These are phyloP conservation scores for Tetrapisispora iriomotensis DNA, from an alignment of 805 yeast species.

Conservation along the genomic window DNA sequence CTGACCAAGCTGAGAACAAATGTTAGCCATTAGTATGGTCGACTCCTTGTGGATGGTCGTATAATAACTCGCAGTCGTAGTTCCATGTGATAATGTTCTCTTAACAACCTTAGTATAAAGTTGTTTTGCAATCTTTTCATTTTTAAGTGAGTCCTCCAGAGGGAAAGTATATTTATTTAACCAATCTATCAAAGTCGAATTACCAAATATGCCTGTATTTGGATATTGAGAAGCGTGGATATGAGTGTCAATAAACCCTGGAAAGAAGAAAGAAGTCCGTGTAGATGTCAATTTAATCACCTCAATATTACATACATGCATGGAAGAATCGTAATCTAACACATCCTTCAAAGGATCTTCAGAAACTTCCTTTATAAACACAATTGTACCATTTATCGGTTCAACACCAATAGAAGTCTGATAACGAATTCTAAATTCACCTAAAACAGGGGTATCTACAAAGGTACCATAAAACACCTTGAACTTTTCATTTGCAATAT, in stretches of 20 bases:
- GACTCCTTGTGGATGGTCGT: slow-evolving; percentile 79
- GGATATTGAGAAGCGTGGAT: slow-evolving; percentile 83
- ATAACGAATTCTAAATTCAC: slow-evolving; percentile 44
- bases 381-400: slow-evolving; percentile 35
- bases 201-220: slow-evolving; percentile 74
- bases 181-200: slow-evolving; percentile 84
- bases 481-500: not conserved
- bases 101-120: slow-evolving; percentile 61
- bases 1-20: slow-evolving; percentile 61
- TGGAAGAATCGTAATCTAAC: slow-evolving; percentile 9
- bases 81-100: slow-evolving; percentile 68
- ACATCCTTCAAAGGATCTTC: slow-evolving; percentile 26
- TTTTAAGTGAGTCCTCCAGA: slow-evolving; percentile 58
- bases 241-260: slow-evolving; percentile 77
- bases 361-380: slow-evolving; percentile 21
- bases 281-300: slow-evolving; percentile 15
- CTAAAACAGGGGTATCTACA: slow-evolving; percentile 59
- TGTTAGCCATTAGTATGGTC: slow-evolving; percentile 65
- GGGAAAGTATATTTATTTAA: slow-evolving; percentile 81
- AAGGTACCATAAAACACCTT: slow-evolving; percentile 56
- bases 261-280: slow-evolving; percentile 48
- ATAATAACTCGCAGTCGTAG: slow-evolving; percentile 86
- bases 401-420: slow-evolving; percentile 54
- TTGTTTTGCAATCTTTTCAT: slow-evolving; percentile 42
- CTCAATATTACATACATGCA: slow-evolving; percentile 10